phyloP scores from a whole-genome alignment of 768 basidiomycete species.

The Porphyrellus cyaneotinctus region DNA sequence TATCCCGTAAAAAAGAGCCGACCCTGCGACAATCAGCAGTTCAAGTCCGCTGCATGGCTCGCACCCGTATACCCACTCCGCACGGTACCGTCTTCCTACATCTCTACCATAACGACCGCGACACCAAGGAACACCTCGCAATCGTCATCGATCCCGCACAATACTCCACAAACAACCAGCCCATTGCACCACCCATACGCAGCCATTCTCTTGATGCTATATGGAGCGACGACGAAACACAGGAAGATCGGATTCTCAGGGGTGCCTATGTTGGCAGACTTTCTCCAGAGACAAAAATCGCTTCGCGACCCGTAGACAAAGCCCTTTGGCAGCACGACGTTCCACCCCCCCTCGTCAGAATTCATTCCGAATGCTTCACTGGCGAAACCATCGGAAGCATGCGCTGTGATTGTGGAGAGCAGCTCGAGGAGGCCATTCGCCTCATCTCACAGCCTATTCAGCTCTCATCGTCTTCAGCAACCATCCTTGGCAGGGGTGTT shows the following conservation, averaged over 20 bases:
- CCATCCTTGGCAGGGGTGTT: conserved; percentile 82
- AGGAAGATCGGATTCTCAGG: conserved; percentile 87
- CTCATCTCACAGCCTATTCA: conserved; percentile 73
- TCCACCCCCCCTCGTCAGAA: conserved; percentile 82
- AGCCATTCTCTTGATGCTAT: conserved; percentile 75
- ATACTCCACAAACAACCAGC: conserved; percentile 44
- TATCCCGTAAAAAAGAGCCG: conserved; percentile 38
- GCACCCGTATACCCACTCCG: conserved; percentile 94
- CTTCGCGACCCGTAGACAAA: conserved; percentile 36
- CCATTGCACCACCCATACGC: conserved; percentile 59
- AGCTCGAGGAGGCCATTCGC: conserved; percentile 94
- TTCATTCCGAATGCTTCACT: conserved; percentile 98
- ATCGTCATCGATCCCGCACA: conserved; percentile 92
- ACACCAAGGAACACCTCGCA: conserved; percentile 93
- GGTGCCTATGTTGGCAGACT: conserved; percentile 92
- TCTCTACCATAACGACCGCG: conserved; percentile 89
- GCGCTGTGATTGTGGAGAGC: conserved; percentile 99
- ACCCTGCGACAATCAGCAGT: conserved; percentile 34
- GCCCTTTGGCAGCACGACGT: conserved; percentile 28
- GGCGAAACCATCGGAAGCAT: conserved; percentile 97
- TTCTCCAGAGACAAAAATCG: conserved; percentile 46
- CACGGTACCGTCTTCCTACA: conserved; percentile 93
- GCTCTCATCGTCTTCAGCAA: conserved; percentile 36
- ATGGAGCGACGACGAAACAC: conserved; percentile 84
- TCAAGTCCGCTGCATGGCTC: conserved; percentile 91